Base-by-base conservation (phyloP, 2,329 filamentous ascomycete species). In the Cucurbitaria berberidis region DNA sequence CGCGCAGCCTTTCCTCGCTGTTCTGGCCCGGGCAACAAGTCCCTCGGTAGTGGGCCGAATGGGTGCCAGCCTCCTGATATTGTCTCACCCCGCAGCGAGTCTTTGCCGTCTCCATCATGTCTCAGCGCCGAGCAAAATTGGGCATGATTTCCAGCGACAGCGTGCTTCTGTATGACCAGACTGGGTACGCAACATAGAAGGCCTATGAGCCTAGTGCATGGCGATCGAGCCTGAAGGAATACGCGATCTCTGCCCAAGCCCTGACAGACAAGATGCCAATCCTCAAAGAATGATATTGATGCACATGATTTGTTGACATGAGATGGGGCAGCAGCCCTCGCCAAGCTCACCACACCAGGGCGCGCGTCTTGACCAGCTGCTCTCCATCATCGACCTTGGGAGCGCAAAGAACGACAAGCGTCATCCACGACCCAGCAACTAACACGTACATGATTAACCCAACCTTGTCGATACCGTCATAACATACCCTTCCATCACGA, bases 111-210 rank as follows among this genome's bases (percentile, higher is more conserved):
- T 27, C 32, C 10, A 36, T 41, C 34, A 44, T 30, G 50, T 43
- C 45, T 19, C 36, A 52, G 29, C 18, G 30, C 49, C 27, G 30
- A 16, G 40, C 19, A 43, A 53, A 35, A 40, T 27, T 40, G 29
- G 38, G 39, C 19, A 45, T 19, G 22, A 47, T 53, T 8, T 54
- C 45, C 52, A 52, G 57, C 54, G 46, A 56, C 51, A 48, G 45
- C 41, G 41, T 47, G 30, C n/a, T 57, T 48, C 46, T 49, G 24
- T 27, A 40, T 35, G 38, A 24, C 51, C 54, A 41, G 35, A 22
- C 54, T 48, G 45, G 16, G 34, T 41, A 43, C 40, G 44, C 53
- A 40, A 30, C n/a, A n/a, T n/a, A n/a, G 19, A 54, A 36, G 38
- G 26, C 21, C 19, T 29, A 45, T 22, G 47, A 47, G 29, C 42